Base-by-base conservation (phyloP, 2,329 filamentous ascomycete species). In the Coniochaeta pulveracea region DNA sequence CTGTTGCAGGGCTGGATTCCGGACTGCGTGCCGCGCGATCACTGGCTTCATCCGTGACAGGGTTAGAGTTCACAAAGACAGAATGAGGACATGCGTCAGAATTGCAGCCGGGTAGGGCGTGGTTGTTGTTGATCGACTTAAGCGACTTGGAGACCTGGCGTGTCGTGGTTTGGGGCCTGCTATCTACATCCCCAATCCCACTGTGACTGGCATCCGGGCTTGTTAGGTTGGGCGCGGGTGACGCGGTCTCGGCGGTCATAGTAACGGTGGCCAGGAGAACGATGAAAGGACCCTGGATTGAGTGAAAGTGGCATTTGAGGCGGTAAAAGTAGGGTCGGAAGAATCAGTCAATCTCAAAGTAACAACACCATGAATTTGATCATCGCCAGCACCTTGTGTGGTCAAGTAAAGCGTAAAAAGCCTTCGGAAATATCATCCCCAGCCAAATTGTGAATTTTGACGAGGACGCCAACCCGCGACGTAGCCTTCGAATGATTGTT, bases 201-300 rank as follows among this genome's bases (percentile, higher is more conserved):
- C n/a, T n/a, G 34, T 42, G 39, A 40, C 40, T 33, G 43, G 45
- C 26, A 43, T 48, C 42, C 42, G 42, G 39, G 45, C 54, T 50
- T 53, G 54, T 49, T 48, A 55, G 54, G 49, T 58, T 60, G 51
- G 57, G 53, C 50, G 58, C 56, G 58, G 63, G 58, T 58, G 67
- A 73, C 69, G 69, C 70, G 69, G 58, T 70, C 61, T 64, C 63
- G 58, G n/a, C n/a, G n/a, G 64, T 68, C 71, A 75, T 75, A 64
- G 60, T 70, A 61, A 51, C 54, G 47, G 55, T 41, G 49, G 56
- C 44, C 45, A 46, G 47, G 45, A 53, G 54, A 55, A 55, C 57
- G 56, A 55, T 50, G 50, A 54, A 52, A 53, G 60, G 60, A 60
- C 62, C 63, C 66, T 60, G 57, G 64, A 59, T 63, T 69, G 66